Conservation (phyloP, 441 rosid species). For the Jatropha podagrica region DNA sequence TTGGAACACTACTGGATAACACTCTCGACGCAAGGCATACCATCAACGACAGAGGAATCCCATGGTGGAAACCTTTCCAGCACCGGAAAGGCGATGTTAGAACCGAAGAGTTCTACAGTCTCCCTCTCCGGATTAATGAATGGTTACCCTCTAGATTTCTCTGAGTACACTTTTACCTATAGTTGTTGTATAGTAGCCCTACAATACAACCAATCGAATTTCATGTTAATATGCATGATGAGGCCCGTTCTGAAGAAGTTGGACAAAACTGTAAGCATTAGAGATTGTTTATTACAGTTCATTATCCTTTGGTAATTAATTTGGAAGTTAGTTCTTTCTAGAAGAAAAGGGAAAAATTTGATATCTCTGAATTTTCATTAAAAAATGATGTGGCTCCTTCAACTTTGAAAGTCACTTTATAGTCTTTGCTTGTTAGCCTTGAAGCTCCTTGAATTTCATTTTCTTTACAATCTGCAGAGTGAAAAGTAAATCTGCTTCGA, state of each 20-base stretch:
- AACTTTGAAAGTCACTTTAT: too few relatives aligned
- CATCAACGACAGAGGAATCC: conserved; percentile 57
- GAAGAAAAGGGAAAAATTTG: too few relatives aligned
- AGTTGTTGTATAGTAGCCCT: conserved; percentile 25
- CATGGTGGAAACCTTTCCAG: conserved; percentile 95
- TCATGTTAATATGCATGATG: conserved; percentile 29
- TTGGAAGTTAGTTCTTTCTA: neutral
- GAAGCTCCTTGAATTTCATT: too few relatives aligned
- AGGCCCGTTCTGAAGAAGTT: neutral
- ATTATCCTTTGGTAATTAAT: neutral
- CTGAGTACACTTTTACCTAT: conserved; percentile 14
- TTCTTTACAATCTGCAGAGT: too few relatives aligned
- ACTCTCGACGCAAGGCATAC: conserved; percentile 53
- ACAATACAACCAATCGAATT: conserved; percentile 12
- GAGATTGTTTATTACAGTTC: neutral
- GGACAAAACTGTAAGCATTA: neutral
- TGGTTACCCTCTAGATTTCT: conserved; percentile 70
- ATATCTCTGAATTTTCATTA: too few relatives aligned
- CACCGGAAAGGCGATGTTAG: conserved; percentile 57
- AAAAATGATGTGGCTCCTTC: too few relatives aligned
- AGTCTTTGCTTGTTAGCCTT: too few relatives aligned
- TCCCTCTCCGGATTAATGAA: conserved; percentile 55
- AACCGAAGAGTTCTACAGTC: conserved; percentile 71
- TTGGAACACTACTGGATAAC: conserved; percentile 77
- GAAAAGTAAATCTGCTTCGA: too few relatives aligned